Evolutionary conservation across 2,329 filamentous ascomycete genomes (phyloP), one percentile per base, ranked within the genome.

Genomic region (Colletotrichum salicis): DNA sequence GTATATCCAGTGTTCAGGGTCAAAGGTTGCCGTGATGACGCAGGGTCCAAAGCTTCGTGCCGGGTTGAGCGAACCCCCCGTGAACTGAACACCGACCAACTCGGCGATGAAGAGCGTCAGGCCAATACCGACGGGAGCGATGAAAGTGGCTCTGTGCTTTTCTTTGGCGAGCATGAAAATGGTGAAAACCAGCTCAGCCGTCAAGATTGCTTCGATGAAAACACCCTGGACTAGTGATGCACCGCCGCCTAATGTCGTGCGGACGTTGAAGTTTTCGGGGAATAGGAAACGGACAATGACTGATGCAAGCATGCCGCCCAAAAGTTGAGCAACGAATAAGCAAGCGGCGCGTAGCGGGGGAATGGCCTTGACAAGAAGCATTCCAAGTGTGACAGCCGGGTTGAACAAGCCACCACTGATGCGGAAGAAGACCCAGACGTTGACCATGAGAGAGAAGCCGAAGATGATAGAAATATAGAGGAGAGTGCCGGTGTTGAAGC

Each of bases 141-240:
- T 80, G 64, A 85, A 86, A 1, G 84, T 86, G 0, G 80, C 84
- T 5, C 80, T 78, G 66, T 86, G 85, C 75, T 87, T 86, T 76
- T 87, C 85, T 31, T 84, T 84, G 27, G 85, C 85, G n/a, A 87
- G 80, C 85, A 87, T 86, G 72, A 87, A 85, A 64, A 87, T 85
- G 12, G 84, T 83, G 67, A 87, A 86, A 15, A 85, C 80, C 31
- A 87, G 74, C 73, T 87, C 82, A 12, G 84, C 82, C 3, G 85
- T 87, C 19, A 87, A 77, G 35, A 87, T 79, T 74, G 85, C 84
- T 73, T 87, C 85, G 51, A 87, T 85, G 68, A 87, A 83, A 27
- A 87, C 78, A n/a, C 85, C 86, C 73, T 86, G 85, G 2, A 80
- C 82, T 3, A 83, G 71, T 13, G 80, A 80, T 2, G 83, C 82